These are phyloP conservation scores for Alternaria triticimaculans DNA, from an alignment of 2,329 filamentous ascomycete species.

Conservation along the genomic window DNA sequence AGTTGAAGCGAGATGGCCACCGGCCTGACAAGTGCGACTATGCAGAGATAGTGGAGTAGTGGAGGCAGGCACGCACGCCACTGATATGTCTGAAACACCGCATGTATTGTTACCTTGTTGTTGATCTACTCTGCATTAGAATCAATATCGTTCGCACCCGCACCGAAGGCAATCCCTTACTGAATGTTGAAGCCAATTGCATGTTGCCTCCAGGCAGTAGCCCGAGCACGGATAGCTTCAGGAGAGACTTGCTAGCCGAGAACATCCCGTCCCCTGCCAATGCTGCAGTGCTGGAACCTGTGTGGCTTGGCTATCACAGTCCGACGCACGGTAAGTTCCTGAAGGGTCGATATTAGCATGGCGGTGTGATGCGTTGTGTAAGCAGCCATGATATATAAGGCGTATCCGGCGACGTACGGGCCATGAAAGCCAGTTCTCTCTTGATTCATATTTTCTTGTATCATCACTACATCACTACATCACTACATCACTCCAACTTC, in stretches of 20 bases:
- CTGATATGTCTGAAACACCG: not conserved
- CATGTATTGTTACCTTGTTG: not conserved
- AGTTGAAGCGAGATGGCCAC: not conserved
- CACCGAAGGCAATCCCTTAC: not conserved
- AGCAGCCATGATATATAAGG: not conserved
- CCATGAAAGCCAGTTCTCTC: too few relatives aligned
- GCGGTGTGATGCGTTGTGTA: not conserved
- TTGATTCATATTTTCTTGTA: too few relatives aligned
- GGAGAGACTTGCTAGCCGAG: not conserved
- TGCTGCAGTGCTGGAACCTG: not conserved
- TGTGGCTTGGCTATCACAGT: not conserved
- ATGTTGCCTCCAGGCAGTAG: not conserved
- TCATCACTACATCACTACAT: too few relatives aligned
- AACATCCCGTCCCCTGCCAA: not conserved
- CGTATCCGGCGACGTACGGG: too few relatives aligned
- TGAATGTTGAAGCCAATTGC: not conserved
- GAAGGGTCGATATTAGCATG: not conserved
- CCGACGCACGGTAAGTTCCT: not conserved
- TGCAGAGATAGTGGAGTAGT: not conserved
- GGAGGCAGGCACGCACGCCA: not conserved
- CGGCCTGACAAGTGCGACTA: not conserved
- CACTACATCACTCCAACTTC: too few relatives aligned
- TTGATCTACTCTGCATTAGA: not conserved
- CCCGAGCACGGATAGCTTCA: not conserved
- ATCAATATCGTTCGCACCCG: not conserved